Percentiles rank a stretch among this genome's conserved stretches.
Conservation (phyloP, 495 filamentous ascomycete genomes). For the Penicillium lagena region DNA sequence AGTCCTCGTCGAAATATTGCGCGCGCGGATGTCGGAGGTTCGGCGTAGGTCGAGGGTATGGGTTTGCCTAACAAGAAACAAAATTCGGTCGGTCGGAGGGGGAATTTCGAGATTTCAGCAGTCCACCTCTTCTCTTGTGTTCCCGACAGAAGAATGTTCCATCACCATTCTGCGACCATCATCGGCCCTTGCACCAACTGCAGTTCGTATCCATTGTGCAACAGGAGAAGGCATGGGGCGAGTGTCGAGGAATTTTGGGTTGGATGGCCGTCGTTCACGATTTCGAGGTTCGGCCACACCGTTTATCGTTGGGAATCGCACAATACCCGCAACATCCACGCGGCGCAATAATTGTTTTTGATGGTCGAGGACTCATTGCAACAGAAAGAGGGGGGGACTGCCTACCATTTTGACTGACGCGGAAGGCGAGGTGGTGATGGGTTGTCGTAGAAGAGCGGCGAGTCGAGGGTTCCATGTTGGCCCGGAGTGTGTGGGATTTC, state of each 20-base stretch:
- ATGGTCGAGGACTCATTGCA: slow-evolving; percentile 20
- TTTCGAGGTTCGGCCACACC: slow-evolving; percentile 19
- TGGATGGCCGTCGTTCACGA: slow-evolving; percentile 8
- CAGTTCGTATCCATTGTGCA: neutral
- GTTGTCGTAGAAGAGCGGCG: slow-evolving; percentile 41
- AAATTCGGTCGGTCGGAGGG: neutral
- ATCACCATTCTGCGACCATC: too few relatives aligned
- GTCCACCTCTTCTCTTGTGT: too few relatives aligned
- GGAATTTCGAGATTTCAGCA: too few relatives aligned
- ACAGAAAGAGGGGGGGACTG: slow-evolving; percentile 10
- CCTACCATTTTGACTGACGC: slow-evolving; percentile 59
- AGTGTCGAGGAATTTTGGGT: neutral
- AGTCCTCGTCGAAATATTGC: neutral
- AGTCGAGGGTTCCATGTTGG: slow-evolving; percentile 24
- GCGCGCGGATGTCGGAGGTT: too few relatives aligned
- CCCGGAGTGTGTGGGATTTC: slow-evolving; percentile 28
- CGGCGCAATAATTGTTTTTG: slow-evolving; percentile 6
- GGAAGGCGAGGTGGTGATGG: slow-evolving; percentile 43
- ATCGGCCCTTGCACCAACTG: neutral
- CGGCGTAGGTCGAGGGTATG: too few relatives aligned
- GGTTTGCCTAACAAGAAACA: too few relatives aligned
- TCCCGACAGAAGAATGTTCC: too few relatives aligned
- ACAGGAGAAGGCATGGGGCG: too few relatives aligned
- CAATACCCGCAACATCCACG: slow-evolving; percentile 7
- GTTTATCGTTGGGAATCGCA: slow-evolving; percentile 6